Evolutionary conservation across 169 alveolate genomes (phyloP), one percentile per base, ranked within the genome.

Genomic region (Plasmodium inui): DNA sequence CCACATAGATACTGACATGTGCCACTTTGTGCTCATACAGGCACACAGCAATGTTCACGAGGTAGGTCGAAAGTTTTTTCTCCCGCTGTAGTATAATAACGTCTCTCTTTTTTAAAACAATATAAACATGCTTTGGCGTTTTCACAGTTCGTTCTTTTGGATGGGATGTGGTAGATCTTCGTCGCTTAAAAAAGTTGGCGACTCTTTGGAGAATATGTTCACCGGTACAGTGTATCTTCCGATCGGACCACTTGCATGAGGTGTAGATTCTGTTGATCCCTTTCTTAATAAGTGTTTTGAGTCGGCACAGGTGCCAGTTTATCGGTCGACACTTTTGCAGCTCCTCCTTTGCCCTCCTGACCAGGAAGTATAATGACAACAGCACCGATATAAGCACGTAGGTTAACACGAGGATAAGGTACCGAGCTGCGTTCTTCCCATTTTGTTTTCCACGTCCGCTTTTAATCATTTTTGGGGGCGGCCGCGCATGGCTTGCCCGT

Each of bases 121-220:
- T 85, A 34, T 85, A 85, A 17, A 85, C 34, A 57, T 85, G 93
- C 44, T 85, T 85, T 50, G 93, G 93, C 79, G 70, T 37, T 50
- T 85, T 85, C 2, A 4, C 55, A n/a, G 37, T 73, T n/a, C 61
- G 14, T 53, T 74, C 79, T 12, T 76, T 53, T 85, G 57, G 14
- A 30, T 26, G 28, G 39, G 39, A 53, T n/a, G 19, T 12, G 28
- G 41, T 50, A 10, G 19, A 34, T 28, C 44, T 74, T 0, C 67
- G 37, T 19, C 8, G 37, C 44, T 85, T 85, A 19, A 22, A 71
- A 37, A 70, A 32, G 41, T 26, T 10, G 32, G n/a, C 19, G 9
- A 30, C 26, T 12, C 3, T 14, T 83, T 30, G 55, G 32, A 83
- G 32, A 8, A 70, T 37, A 2, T 41, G 32, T 8, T 19, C n/a